These are phyloP conservation scores for Didymella sp. DNA, from an alignment of 2,329 filamentous ascomycete species.

Conservation along the genomic window DNA sequence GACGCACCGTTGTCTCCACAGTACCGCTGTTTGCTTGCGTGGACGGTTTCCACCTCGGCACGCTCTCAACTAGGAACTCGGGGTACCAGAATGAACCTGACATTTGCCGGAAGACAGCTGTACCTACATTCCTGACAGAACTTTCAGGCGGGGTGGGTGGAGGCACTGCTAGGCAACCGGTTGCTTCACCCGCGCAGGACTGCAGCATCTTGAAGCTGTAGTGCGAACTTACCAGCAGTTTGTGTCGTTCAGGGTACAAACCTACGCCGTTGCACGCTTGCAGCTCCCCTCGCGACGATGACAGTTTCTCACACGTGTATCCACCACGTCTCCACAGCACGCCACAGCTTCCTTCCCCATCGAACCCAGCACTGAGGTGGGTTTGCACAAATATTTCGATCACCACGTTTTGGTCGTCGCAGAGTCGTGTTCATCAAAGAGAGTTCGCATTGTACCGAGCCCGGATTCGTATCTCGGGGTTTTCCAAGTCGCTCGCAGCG, in stretches of 20 bases:
- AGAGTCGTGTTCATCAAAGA: constrained; percentile 3
- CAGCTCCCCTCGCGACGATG: background rate
- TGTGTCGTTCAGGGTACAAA: background rate
- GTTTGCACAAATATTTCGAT: background rate
- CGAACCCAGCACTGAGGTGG: background rate
- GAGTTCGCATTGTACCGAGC: background rate
- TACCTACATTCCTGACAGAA: background rate
- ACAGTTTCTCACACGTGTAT: background rate
- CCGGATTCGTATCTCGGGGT: constrained; percentile 2
- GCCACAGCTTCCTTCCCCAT: background rate
- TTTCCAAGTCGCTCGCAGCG: constrained; percentile 3
- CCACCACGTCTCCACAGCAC: background rate
- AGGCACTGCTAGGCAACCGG: background rate
- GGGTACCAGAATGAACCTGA: background rate
- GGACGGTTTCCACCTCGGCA: background rate
- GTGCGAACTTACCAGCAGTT: background rate
- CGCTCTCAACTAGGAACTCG: background rate
- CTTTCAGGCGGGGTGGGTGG: background rate
- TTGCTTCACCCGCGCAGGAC: constrained; percentile 1
- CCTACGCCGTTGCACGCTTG: background rate
- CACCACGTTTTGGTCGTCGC: background rate
- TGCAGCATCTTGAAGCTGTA: constrained; percentile 2
- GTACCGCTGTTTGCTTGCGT: constrained; percentile 15
- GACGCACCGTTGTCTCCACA: constrained; percentile 8
- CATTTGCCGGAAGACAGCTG: background rate